Evolutionary conservation across 106 monocot species (phyloP).

Genomic region (Dendrobium officinale): DNA sequence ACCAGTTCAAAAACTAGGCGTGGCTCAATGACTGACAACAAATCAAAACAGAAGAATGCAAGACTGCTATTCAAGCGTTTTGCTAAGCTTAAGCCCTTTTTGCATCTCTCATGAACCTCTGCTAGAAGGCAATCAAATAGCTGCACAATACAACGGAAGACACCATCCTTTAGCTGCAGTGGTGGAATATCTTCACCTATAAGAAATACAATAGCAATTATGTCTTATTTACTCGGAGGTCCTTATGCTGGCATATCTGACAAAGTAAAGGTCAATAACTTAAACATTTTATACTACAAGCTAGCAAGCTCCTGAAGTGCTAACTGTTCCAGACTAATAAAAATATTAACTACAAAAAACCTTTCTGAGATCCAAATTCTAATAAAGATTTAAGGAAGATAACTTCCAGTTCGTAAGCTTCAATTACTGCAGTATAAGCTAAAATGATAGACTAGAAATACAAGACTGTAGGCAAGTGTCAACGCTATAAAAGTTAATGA

Average conservation of each 20-base stretch:
- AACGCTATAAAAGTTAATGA: background rate
- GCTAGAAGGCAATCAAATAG: slow-evolving; percentile 95
- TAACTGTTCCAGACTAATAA: background rate
- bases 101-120: slow-evolving; percentile 98
- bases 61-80: slow-evolving; percentile 90
- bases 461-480: background rate
- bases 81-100: slow-evolving; percentile 94
- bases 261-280: background rate
- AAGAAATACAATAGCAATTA: slow-evolving; percentile 7
- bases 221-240: background rate
- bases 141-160: slow-evolving; percentile 93
- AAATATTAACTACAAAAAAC: background rate
- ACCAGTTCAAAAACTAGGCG: slow-evolving; percentile 99
- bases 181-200: slow-evolving; percentile 97
- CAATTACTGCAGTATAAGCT: background rate
- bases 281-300: background rate
- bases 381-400: background rate
- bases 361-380: background rate
- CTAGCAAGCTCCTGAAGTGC: background rate
- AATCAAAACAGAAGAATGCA: slow-evolving; percentile 95
- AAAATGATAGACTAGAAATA: background rate
- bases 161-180: slow-evolving; percentile 91
- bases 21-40: slow-evolving; percentile 86
- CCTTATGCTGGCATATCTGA: background rate
- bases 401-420: background rate